Evolutionary conservation across 169 alveolate genomes (phyloP).

Genomic region (Besnoitia besnoiti): DNA sequence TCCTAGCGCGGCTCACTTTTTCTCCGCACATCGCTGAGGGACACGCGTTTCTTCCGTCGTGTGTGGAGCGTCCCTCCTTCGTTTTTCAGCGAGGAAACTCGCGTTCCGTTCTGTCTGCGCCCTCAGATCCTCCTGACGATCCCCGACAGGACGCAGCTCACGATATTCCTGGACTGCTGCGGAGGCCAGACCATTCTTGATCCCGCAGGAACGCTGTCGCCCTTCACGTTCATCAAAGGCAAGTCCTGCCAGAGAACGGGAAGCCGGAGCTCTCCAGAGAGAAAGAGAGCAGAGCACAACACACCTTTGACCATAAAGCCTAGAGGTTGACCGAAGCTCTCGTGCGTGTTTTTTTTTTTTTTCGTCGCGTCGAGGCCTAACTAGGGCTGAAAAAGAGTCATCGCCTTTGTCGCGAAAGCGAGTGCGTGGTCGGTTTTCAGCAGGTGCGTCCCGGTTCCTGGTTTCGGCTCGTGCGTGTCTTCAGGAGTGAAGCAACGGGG

Average conservation of each 20-base stretch:
- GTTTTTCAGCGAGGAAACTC: background rate
- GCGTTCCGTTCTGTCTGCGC: background rate
- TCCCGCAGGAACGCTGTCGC: slow-evolving; percentile 82
- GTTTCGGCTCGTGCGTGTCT: too few relatives aligned
- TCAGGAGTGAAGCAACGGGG: slow-evolving; percentile 83
- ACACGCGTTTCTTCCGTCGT: background rate
- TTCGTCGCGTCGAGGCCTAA: background rate
- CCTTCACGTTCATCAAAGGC: slow-evolving; percentile 87
- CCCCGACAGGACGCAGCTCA: slow-evolving; percentile 76
- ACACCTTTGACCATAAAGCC: too few relatives aligned
- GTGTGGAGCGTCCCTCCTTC: background rate
- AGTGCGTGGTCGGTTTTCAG: too few relatives aligned
- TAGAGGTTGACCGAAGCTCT: too few relatives aligned
- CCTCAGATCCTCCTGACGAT: slow-evolving; percentile 70
- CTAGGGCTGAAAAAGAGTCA: too few relatives aligned
- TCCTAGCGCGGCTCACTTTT: too few relatives aligned
- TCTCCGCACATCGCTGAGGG: too few relatives aligned
- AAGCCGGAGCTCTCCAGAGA: background rate
- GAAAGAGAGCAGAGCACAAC: too few relatives aligned
- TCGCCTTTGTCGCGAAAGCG: too few relatives aligned
- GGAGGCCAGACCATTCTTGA: slow-evolving; percentile 91
- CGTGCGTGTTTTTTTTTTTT: background rate
- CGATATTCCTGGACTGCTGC: slow-evolving; percentile 85
- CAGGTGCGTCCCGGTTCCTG: too few relatives aligned
- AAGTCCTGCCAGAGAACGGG: background rate